phyloP scores from a whole-genome alignment of 177 flowering plant species.

The Vitis hybrid region DNA sequence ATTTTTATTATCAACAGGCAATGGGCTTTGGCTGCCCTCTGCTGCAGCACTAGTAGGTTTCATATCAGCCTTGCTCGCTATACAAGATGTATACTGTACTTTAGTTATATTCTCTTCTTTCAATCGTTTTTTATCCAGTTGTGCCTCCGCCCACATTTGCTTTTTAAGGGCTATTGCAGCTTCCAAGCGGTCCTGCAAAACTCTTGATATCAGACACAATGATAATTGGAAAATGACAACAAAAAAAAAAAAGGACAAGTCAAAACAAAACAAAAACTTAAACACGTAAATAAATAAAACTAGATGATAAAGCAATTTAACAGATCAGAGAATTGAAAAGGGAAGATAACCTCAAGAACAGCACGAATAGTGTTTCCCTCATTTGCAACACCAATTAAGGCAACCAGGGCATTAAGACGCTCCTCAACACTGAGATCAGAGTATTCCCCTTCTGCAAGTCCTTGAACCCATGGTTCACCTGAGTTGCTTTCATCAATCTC shows the following conservation, averaged over 20 bases:
- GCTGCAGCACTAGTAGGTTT: constrained; percentile 23
- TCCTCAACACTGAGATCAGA: constrained; percentile 53
- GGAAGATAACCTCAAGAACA: constrained; percentile 45
- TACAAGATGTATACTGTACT: constrained; percentile 38
- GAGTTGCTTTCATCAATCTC: constrained; percentile 79
- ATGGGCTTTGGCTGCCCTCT: constrained; percentile 66
- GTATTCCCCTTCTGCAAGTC: constrained; percentile 81
- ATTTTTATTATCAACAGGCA: constrained; percentile 39
- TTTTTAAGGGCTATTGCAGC: constrained; percentile 91
- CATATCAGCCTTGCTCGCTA: constrained; percentile 44
- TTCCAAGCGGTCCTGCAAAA: constrained; percentile 87
- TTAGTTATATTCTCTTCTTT: constrained; percentile 65
- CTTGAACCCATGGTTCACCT: constrained; percentile 91
- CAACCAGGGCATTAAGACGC: constrained; percentile 52
- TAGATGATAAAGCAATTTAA: not conserved
- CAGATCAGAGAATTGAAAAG: not conserved
- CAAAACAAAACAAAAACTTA: not conserved
- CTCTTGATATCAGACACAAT: constrained; percentile 6
- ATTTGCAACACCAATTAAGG: constrained; percentile 43
- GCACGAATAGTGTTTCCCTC: constrained; percentile 51
- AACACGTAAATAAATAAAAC: not conserved
- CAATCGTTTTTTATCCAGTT: constrained; percentile 74
- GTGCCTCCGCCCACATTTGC: constrained; percentile 98
- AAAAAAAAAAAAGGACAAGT: not conserved
- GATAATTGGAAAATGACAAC: too few relatives aligned